Conservation (phyloP, 1,139 yeast genomes). For the Zhuliangozyma blackwelliae region DNA sequence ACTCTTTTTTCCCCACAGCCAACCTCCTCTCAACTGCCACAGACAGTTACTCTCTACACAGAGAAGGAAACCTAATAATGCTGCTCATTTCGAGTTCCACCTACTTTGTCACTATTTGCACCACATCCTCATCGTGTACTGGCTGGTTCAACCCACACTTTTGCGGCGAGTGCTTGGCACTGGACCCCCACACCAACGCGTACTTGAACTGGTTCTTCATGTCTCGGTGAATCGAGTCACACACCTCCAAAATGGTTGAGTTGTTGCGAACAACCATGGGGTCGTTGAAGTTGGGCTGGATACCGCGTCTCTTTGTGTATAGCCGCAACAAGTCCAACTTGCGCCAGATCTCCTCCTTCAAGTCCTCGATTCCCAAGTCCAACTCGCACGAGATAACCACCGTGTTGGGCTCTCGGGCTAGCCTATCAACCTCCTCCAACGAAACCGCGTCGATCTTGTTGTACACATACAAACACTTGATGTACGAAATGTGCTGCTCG, state of each 20-base stretch:
- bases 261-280: constrained; percentile 86
- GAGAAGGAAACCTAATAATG: no score
- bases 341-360: constrained; percentile 90
- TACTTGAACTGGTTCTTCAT: constrained; percentile 89
- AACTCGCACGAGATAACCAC: constrained; percentile 90
- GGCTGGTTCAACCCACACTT: constrained; percentile 85
- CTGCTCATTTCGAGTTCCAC: no score
- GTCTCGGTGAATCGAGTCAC: constrained; percentile 90
- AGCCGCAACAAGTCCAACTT: constrained; percentile 75
- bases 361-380: constrained; percentile 81
- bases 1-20: no score
- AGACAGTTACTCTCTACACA: no score
- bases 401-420: constrained; percentile 89
- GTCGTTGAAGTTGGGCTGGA: constrained; percentile 73
- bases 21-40: no score
- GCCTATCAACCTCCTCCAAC: constrained; percentile 85
- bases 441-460: constrained; percentile 95
- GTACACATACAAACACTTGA: constrained; percentile 88
- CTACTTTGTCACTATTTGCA: constrained; percentile 79
- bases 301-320: constrained; percentile 82
- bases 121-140: constrained; percentile 91
- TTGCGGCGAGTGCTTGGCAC: constrained; percentile 94
- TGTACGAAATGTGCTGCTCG: constrained; percentile 80
- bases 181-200: constrained; percentile 95
- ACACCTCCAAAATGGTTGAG: constrained; percentile 78